A percentile compares a stretch with the other conserved stretches of the same genome.
Evolutionary conservation across 169 alveolate genomes (phyloP).

Genomic region (Plasmodium coatneyi): DNA sequence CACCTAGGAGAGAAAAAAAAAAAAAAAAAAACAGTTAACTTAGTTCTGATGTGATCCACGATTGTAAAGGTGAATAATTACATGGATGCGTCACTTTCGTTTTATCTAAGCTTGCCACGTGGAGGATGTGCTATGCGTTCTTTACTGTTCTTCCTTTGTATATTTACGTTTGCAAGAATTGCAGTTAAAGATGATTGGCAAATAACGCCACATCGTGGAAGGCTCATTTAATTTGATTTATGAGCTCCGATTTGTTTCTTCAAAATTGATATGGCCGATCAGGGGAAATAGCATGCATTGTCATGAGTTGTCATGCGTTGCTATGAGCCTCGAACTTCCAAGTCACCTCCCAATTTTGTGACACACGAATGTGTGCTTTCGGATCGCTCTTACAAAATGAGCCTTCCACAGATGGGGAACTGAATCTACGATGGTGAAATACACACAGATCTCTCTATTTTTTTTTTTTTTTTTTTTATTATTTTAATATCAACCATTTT

Average conservation of each 20-base stretch:
- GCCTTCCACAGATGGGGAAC: not conserved
- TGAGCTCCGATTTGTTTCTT: not conserved
- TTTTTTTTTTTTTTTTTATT: no score
- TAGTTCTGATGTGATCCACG: not conserved
- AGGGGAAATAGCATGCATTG: not conserved
- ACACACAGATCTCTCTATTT: not conserved
- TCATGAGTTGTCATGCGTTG: not conserved
- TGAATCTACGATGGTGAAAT: not conserved
- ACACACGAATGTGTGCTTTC: not conserved
- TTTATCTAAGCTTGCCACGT: not conserved
- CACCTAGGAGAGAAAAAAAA: not conserved
- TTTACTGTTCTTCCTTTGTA: not conserved
- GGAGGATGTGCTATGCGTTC: not conserved
- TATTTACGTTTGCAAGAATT: not conserved
- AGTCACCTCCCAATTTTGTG: not conserved
- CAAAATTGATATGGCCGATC: not conserved
- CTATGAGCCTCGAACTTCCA: not conserved
- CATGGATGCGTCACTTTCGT: not conserved
- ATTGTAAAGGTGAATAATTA: not conserved
- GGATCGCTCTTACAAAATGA: not conserved
- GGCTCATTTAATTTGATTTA: not conserved
- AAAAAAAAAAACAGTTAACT: not conserved
- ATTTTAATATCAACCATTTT: not conserved
- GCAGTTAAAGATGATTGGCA: not conserved
- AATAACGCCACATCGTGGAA: not conserved